These are phyloP conservation scores for Ophiostoma montium DNA, from an alignment of 2,329 filamentous ascomycete genomes.

Conservation along the genomic window DNA sequence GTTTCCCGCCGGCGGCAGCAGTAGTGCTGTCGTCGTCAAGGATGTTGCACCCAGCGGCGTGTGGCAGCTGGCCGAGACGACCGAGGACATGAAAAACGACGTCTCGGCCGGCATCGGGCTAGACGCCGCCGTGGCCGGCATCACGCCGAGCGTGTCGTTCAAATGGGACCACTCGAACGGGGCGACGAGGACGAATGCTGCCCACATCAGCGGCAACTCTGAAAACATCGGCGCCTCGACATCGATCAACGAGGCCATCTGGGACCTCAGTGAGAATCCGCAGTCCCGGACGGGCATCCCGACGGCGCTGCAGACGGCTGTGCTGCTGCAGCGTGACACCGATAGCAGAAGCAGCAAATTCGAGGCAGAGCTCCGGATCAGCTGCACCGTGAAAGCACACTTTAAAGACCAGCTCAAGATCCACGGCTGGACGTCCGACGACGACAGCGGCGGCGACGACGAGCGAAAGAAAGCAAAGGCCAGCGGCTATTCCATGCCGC, in stretches of 20 bases:
- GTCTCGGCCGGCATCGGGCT: neutral
- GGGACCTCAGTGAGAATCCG: neutral
- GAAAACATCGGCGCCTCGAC: no score
- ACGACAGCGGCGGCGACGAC: neutral
- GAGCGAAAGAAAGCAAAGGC: neutral
- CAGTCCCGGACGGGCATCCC: slow-evolving; percentile 1
- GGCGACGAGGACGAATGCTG: neutral
- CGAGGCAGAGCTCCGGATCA: slow-evolving; percentile 1
- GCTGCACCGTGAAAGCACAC: neutral
- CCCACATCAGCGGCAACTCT: neutral
- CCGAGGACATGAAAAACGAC: neutral
- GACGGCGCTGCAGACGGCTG: neutral
- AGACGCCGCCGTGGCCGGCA: no score
- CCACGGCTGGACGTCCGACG: neutral
- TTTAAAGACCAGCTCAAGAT: neutral
- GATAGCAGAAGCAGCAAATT: neutral
- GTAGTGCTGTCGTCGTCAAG: neutral
- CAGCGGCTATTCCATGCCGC: neutral
- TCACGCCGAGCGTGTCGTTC: no score
- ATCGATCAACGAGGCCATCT: neutral
- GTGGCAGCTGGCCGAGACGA: neutral
- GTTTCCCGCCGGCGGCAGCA: neutral
- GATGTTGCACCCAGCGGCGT: neutral
- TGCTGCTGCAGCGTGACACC: slow-evolving; percentile 1
- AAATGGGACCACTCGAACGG: no score